Percentiles rank a stretch among this genome's conserved stretches.
Conservation (phyloP, 2,329 filamentous ascomycete genomes). For the Pseudocercospora macadamiae region DNA sequence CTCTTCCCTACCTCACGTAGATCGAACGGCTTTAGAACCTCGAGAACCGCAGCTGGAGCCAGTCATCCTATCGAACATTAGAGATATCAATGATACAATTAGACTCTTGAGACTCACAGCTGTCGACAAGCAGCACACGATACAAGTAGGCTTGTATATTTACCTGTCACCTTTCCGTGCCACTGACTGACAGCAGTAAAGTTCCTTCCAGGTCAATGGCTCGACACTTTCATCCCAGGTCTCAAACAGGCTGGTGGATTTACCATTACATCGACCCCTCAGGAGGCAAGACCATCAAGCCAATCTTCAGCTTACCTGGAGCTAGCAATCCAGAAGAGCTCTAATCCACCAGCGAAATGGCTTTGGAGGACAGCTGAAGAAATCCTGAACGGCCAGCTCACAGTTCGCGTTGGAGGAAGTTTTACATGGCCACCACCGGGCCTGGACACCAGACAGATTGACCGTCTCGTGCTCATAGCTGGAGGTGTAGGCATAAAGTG, state of each 20-base stretch:
- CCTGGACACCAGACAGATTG: conserved; percentile 47
- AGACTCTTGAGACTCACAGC: conserved; percentile 69
- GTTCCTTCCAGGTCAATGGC: conserved; percentile 85
- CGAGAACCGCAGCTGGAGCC: conserved; percentile 67
- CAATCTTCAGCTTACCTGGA: conserved; percentile 62
- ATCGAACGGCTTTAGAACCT: conserved; percentile 74
- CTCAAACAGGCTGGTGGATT: conserved; percentile 77
- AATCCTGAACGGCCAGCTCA: conserved; percentile 63
- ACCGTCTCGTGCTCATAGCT: conserved; percentile 72
- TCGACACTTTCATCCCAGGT: conserved; percentile 76
- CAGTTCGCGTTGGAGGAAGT: conserved; percentile 75
- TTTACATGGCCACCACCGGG: conserved; percentile 75
- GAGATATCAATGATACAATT: conserved; percentile 67
- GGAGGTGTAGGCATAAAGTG: conserved; percentile 83
- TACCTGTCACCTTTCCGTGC: conserved; percentile 2
- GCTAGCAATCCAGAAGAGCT: conserved; percentile 73
- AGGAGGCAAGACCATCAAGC: conserved; percentile 36
- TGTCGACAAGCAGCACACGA: conserved; percentile 45
- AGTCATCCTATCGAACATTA: conserved; percentile 64
- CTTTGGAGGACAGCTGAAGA: conserved; percentile 64
- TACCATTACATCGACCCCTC: conserved; percentile 79
- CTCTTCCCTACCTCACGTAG: conserved; percentile 57
- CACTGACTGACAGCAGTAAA: conserved; percentile 48
- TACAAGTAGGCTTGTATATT: conserved; percentile 30
- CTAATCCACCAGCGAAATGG: conserved; percentile 75